A percentile compares a stretch with the other conserved stretches of the same genome.
Evolutionary conservation across 139 green algal genomes (phyloP).

Genomic region (Chlorella sp.): DNA sequence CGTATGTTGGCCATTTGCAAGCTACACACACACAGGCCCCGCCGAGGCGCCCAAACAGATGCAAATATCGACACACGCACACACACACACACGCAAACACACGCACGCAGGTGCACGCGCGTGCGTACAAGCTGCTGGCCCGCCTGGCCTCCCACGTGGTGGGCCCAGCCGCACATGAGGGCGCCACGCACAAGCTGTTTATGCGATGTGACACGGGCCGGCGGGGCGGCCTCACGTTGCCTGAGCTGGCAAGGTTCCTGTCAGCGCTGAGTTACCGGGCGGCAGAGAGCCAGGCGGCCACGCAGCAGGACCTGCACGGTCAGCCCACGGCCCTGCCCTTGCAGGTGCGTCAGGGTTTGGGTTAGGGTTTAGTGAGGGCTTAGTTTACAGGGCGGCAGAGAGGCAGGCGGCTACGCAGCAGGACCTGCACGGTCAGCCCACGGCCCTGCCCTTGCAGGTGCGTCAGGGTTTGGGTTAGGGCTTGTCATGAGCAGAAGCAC

Average conservation of each 20-base stretch:
- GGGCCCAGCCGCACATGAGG: neutral
- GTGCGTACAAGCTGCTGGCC: conserved; percentile 30
- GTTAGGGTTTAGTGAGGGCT: too few relatives aligned
- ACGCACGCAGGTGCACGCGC: conserved; percentile 37
- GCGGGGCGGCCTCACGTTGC: neutral
- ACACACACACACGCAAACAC: too few relatives aligned
- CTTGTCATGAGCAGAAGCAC: too few relatives aligned
- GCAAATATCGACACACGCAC: too few relatives aligned
- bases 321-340: neutral
- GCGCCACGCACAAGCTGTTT: neutral
- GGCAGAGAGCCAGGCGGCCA: neutral
- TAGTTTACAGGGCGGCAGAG: too few relatives aligned
- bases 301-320: neutral
- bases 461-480: too few relatives aligned
- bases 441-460: neutral
- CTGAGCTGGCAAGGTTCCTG: conserved; percentile 7
- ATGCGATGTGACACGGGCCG: neutral
- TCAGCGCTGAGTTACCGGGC: neutral
- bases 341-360: neutral
- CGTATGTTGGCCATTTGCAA: too few relatives aligned
- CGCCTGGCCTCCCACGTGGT: conserved; percentile 12
- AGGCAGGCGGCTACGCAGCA: neutral
- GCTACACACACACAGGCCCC: too few relatives aligned
- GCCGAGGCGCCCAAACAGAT: too few relatives aligned
- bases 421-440: neutral